Conservation (phyloP, 2,329 filamentous ascomycete genomes). For the Apiospora malaysiana region DNA sequence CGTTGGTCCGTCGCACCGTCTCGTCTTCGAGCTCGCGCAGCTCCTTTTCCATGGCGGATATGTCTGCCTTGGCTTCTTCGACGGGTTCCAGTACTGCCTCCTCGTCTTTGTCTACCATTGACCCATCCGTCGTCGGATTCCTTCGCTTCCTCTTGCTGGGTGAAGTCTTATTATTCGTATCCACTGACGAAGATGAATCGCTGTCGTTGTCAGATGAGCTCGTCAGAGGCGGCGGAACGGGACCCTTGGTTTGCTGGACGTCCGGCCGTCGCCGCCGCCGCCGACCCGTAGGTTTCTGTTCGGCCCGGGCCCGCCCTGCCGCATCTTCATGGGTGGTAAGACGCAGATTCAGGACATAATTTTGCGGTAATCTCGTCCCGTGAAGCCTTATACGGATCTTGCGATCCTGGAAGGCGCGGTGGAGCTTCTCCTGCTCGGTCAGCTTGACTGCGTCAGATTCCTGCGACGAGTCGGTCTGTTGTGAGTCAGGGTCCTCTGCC, state of each 20-base stretch:
- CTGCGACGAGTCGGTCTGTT: conserved; percentile 26
- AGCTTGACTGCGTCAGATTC: neutral
- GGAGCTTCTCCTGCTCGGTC: conserved; percentile 54
- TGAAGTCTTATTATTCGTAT: neutral
- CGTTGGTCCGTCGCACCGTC: conserved; percentile 64
- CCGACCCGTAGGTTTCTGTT: conserved; percentile 30
- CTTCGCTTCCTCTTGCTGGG: neutral
- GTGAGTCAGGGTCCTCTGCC: conserved; percentile 42
- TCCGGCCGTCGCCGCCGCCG: conserved; percentile 34
- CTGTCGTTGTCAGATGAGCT: conserved; percentile 24
- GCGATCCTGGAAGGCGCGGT: conserved; percentile 56
- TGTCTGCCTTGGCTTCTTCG: conserved; percentile 26
- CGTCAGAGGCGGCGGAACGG: conserved; percentile 17
- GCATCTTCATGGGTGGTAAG: conserved; percentile 53
- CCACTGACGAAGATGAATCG: neutral
- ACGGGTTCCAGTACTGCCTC: conserved; percentile 30
- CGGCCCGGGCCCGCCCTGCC: conserved; percentile 35
- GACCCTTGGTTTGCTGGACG: neutral
- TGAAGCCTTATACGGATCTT: conserved; percentile 64
- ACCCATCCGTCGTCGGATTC: neutral
- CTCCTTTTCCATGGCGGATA: conserved; percentile 43
- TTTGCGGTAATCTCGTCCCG: conserved; percentile 57
- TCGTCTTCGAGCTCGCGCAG: conserved; percentile 51
- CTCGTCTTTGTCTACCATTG: neutral
- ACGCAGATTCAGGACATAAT: conserved; percentile 60